Percentiles rank a stretch among this genome's conserved stretches.
phyloP scores from a whole-genome alignment of 2,329 filamentous ascomycete genomes.

The Colletotrichum lindemuthianum region DNA sequence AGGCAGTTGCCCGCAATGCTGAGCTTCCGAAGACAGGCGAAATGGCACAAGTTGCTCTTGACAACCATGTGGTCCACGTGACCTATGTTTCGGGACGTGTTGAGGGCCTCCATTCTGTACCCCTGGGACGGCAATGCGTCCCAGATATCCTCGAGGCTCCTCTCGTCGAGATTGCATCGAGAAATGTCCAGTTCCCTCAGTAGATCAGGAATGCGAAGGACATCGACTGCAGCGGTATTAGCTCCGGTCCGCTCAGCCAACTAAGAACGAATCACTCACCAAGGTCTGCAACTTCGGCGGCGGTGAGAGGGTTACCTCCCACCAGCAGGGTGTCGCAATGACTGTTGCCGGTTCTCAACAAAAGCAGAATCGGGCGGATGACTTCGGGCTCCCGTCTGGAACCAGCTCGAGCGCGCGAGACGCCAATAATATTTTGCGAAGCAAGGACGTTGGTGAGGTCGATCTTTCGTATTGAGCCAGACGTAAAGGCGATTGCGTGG shows the following conservation, averaged over 20 bases:
- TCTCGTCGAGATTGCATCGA: conserved; percentile 61
- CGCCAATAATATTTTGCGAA: conserved; percentile 28
- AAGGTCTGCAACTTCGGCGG: conserved; percentile 59
- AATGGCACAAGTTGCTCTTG: conserved; percentile 54
- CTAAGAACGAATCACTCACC: conserved; percentile 45
- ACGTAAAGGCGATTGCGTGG: conserved; percentile 65
- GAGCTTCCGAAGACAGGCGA: conserved; percentile 57
- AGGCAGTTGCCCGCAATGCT: conserved; percentile 63
- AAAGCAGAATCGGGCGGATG: conserved; percentile 59
- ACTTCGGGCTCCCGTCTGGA: conserved; percentile 49
- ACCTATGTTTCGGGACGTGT: conserved; percentile 64
- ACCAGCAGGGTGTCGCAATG: conserved; percentile 62
- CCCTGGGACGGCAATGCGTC: conserved; percentile 57
- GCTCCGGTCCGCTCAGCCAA: not conserved
- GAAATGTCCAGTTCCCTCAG: conserved; percentile 62
- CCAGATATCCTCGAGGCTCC: conserved; percentile 59
- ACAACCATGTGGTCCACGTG: conserved; percentile 60
- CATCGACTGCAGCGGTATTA: conserved; percentile 39
- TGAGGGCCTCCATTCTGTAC: conserved; percentile 57
- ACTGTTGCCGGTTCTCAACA: conserved; percentile 57
- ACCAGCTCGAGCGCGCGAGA: conserved; percentile 21
- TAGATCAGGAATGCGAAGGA: conserved; percentile 40
- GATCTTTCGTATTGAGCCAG: conserved; percentile 64
- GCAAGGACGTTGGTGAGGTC: conserved; percentile 58
- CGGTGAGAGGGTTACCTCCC: conserved; percentile 59